A percentile compares a stretch with the other conserved stretches of the same genome.
Evolutionary conservation across 2,329 filamentous ascomycete species (phyloP).

Genomic region (Dactylellina parvicollis): DNA sequence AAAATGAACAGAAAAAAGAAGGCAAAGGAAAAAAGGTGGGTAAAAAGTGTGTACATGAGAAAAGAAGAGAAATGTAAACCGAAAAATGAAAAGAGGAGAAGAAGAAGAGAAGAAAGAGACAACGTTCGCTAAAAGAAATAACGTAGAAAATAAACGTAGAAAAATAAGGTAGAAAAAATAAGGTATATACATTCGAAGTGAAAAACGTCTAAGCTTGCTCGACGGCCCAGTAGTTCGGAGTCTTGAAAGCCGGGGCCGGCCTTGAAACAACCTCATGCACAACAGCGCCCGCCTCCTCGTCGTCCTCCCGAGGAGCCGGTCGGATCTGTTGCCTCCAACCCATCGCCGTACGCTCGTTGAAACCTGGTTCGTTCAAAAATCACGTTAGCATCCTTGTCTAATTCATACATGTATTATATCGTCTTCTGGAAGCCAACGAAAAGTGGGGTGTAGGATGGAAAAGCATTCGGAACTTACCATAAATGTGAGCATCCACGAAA

Average conservation of each 20-base stretch:
- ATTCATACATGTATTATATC: neutral
- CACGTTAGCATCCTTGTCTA: conserved; percentile 35
- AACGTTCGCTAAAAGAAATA: neutral
- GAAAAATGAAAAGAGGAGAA: neutral
- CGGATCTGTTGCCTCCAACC: conserved; percentile 36
- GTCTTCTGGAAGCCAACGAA: neutral
- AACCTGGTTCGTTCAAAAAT: conserved; percentile 19
- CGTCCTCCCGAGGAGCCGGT: conserved; percentile 5
- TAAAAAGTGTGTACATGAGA: neutral
- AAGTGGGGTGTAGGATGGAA: conserved; percentile 16
- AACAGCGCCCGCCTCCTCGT: neutral
- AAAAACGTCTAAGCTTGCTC: neutral
- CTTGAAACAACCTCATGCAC: conserved; percentile 47
- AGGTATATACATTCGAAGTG: conserved; percentile 3
- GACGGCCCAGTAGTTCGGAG: conserved; percentile 19
- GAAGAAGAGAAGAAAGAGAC: neutral
- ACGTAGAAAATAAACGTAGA: neutral
- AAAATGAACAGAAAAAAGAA: neutral
- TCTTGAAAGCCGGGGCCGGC: conserved; percentile 21
- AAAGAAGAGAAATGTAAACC: conserved; percentile 2
- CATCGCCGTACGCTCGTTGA: conserved; percentile 50
- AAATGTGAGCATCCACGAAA: conserved; percentile 49
- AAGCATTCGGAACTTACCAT: conserved; percentile 19
- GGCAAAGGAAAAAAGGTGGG: neutral
- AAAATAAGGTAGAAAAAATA: neutral